A percentile compares a stretch with the other conserved stretches of the same genome.
phyloP scores from a whole-genome alignment of 495 filamentous ascomycete genomes.

The Daldinia caldariorum region DNA sequence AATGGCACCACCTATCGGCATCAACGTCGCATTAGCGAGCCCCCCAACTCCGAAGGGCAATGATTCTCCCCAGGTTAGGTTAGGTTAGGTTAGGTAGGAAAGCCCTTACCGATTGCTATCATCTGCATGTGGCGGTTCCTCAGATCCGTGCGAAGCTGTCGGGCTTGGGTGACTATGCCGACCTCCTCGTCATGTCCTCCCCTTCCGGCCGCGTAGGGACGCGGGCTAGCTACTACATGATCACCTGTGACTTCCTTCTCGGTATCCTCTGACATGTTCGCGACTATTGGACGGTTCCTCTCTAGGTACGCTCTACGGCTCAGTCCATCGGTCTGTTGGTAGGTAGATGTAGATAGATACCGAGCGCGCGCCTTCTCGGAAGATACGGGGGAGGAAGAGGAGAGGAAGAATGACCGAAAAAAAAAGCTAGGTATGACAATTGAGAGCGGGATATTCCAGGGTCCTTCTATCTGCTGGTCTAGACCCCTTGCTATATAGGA shows the following conservation, averaged over 20 bases:
- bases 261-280: neutral
- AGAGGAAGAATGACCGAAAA: neutral
- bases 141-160: constrained; percentile 48
- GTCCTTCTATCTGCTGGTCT: constrained; percentile 1
- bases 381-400: neutral
- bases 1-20: constrained; percentile 59
- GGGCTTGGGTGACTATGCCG: constrained; percentile 41
- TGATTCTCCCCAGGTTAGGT: constrained; percentile 2
- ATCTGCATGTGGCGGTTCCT: constrained; percentile 73
- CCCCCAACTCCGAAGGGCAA: neutral
- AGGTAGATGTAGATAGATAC: neutral
- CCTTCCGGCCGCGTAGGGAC: neutral
- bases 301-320: neutral
- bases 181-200: constrained; percentile 44
- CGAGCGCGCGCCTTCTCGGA: neutral
- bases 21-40: constrained; percentile 12
- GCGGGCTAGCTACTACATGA: neutral
- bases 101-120: constrained; percentile 72
- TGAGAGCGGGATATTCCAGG: neutral
- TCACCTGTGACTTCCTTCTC: neutral
- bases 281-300: neutral
- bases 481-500: constrained; percentile 21
- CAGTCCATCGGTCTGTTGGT: neutral
- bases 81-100: constrained; percentile 15
- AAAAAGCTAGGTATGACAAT: neutral